Percentiles rank a stretch among this genome's conserved stretches.
Conservation (phyloP, 2,329 filamentous ascomycete genomes). For the Paecilomyces niveus region DNA sequence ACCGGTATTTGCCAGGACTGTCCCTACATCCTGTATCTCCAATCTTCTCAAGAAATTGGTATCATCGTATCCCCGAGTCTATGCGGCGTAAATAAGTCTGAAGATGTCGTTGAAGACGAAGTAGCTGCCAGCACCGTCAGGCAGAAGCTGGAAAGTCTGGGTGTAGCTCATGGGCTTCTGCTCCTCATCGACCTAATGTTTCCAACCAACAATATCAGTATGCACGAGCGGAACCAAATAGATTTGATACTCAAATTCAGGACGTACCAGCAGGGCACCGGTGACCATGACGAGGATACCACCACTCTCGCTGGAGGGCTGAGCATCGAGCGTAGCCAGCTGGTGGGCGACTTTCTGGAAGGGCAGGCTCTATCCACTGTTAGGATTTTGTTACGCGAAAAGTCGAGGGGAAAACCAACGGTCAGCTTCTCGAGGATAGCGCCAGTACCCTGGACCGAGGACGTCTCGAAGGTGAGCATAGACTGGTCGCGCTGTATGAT, state of each 20-base stretch:
- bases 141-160: conserved; percentile 79
- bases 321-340: conserved; percentile 71
- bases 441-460: conserved; percentile 55
- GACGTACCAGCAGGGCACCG: conserved; percentile 69
- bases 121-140: conserved; percentile 61
- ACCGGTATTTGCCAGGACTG: neutral
- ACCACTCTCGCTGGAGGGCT: conserved; percentile 62
- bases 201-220: neutral
- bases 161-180: conserved; percentile 83
- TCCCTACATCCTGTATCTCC: neutral
- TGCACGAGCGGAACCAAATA: neutral
- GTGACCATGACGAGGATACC: conserved; percentile 83
- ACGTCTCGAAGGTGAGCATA: conserved; percentile 87
- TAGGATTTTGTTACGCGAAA: conserved; percentile 3
- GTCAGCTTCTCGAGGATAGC: conserved; percentile 73
- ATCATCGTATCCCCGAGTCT: neutral
- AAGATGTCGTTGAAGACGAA: conserved; percentile 95
- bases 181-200: conserved; percentile 70
- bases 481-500: conserved; percentile 63
- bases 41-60: neutral
- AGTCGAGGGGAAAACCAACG: conserved; percentile 45
- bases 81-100: conserved; percentile 64
- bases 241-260: neutral
- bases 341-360: conserved; percentile 77
- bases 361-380: conserved; percentile 55